These are phyloP conservation scores for Pelagomonas calceolata DNA, from an alignment of 108 stramenopile genomes.

Conservation along the genomic window DNA sequence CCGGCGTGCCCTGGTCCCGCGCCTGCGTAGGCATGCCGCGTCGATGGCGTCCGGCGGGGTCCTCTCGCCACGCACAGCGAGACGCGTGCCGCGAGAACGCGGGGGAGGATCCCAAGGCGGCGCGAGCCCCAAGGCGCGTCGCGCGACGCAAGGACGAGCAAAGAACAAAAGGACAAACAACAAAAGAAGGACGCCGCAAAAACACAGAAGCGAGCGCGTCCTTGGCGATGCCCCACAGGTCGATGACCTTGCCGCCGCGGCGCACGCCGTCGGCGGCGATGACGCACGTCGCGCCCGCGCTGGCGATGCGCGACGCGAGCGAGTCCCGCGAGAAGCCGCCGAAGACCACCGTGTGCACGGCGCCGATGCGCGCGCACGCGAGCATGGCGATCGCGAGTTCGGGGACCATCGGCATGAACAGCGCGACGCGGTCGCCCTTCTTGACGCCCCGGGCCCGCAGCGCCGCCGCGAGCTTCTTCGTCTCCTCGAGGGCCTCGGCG, in stretches of 20 bases:
- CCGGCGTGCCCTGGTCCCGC: constrained; percentile 2
- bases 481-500: constrained; percentile 8
- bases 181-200: not conserved
- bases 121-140: too few relatives aligned
- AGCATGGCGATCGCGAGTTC: constrained; percentile 24
- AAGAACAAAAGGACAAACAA: too few relatives aligned
- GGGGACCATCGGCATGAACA: constrained; percentile 27
- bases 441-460: constrained; percentile 12
- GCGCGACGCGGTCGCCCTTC: constrained; percentile 20
- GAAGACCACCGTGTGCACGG: constrained; percentile 29
- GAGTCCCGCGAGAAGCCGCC: constrained; percentile 25
- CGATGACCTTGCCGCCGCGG: constrained; percentile 16
- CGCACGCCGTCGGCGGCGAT: constrained; percentile 15
- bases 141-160: too few relatives aligned
- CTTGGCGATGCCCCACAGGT: constrained; percentile 6
- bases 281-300: constrained; percentile 7
- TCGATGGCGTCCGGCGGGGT: too few relatives aligned
- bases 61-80: too few relatives aligned
- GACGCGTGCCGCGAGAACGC: too few relatives aligned
- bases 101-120: too few relatives aligned
- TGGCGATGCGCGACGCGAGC: constrained; percentile 14
- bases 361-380: constrained; percentile 28
- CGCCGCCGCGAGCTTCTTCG: constrained; percentile 9
- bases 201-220: constrained; percentile 8
- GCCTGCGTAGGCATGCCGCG: too few relatives aligned